Conservation (phyloP, 768 basidiomycete genomes). For the Tricholoma furcatifolium region DNA sequence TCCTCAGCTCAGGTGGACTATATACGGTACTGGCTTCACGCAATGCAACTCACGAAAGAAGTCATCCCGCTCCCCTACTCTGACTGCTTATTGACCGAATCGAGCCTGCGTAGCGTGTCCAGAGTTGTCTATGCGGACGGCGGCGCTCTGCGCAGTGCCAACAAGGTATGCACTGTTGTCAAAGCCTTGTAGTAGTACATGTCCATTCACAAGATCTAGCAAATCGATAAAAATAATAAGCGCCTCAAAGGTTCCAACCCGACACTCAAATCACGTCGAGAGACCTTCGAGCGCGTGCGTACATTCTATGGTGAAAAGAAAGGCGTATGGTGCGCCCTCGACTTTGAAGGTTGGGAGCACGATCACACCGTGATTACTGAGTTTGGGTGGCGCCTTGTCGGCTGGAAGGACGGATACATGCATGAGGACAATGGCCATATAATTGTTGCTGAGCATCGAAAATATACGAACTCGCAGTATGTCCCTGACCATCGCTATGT, state of each 20-base stretch:
- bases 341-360: slow-evolving; percentile 83
- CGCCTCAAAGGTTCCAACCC: slow-evolving; percentile 65
- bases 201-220: slow-evolving; percentile 33
- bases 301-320: slow-evolving; percentile 58
- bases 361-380: slow-evolving; percentile 77
- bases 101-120: slow-evolving; percentile 56
- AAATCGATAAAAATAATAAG: slow-evolving; percentile 80
- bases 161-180: slow-evolving; percentile 46
- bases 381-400: slow-evolving; percentile 70
- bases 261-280: slow-evolving; percentile 52
- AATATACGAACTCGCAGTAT: slow-evolving; percentile 59
- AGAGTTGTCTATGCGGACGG: slow-evolving; percentile 57
- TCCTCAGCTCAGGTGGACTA: slow-evolving; percentile 87
- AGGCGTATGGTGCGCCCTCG: slow-evolving; percentile 76
- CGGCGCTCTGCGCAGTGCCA: slow-evolving; percentile 50
- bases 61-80: slow-evolving; percentile 75
- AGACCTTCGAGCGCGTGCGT: slow-evolving; percentile 68
- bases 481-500: slow-evolving; percentile 66
- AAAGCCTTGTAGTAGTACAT: background rate
- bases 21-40: slow-evolving; percentile 79
- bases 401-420: slow-evolving; percentile 52
- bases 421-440: slow-evolving; percentile 55
- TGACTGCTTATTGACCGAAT: slow-evolving; percentile 66
- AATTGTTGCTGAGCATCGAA: slow-evolving; percentile 60
- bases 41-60: slow-evolving; percentile 62